phyloP scores from a whole-genome alignment of 306 rosid species.

The Cicer judaicum region DNA sequence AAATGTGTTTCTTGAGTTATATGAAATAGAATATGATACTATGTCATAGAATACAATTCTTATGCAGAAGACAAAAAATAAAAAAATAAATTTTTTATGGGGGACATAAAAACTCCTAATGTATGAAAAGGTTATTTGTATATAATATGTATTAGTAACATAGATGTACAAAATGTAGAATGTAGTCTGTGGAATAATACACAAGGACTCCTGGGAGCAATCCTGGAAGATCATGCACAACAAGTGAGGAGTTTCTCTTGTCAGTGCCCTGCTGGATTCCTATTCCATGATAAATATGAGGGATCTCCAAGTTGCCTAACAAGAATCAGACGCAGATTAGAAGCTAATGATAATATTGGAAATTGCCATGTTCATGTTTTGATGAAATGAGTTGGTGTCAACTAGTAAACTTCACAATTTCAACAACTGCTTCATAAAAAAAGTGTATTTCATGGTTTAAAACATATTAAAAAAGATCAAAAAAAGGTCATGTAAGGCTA shows the following conservation, averaged over 20 bases:
- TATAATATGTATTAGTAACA: constrained; percentile 23
- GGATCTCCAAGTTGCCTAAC: constrained; percentile 97
- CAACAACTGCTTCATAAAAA: neutral
- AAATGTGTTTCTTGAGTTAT: constrained; percentile 7
- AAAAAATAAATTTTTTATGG: neutral
- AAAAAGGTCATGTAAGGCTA: neutral
- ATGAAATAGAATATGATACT: constrained; percentile 2
- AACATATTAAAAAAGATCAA: neutral
- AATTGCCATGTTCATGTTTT: neutral
- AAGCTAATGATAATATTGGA: constrained; percentile 6
- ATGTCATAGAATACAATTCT: constrained; percentile 46
- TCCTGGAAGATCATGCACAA: constrained; percentile 29
- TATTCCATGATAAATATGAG: constrained; percentile 90
- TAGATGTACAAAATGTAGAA: constrained; percentile 52
- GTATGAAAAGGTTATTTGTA: constrained; percentile 6
- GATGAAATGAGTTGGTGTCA: neutral
- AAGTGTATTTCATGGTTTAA: neutral
- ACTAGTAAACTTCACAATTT: neutral
- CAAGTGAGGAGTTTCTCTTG: constrained; percentile 5
- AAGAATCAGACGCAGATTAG: constrained; percentile 10
- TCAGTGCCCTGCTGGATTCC: constrained; percentile 75
- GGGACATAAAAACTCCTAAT: constrained; percentile 23
- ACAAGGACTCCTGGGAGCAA: constrained; percentile 20
- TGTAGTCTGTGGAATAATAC: neutral
- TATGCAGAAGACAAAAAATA: constrained; percentile 10